Evolutionary conservation across 345 rosid genomes (phyloP).

Genomic region (Moricandia arvensis): DNA sequence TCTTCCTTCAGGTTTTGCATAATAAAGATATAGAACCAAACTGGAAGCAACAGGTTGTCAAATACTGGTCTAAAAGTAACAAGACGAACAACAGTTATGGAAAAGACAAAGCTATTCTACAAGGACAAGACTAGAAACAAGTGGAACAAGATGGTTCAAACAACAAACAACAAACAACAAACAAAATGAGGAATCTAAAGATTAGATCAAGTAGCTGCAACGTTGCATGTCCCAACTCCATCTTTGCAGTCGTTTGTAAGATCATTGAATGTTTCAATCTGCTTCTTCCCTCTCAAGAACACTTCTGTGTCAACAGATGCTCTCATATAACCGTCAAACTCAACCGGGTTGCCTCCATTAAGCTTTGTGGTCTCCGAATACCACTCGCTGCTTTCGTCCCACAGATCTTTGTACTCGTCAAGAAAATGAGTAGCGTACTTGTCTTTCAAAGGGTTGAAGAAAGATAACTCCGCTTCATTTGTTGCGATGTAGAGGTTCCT

Average conservation of each 20-base stretch:
- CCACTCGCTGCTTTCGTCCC: conserved; percentile 92
- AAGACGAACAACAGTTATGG: conserved; percentile 3
- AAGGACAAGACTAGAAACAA: conserved; percentile 26
- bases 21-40: conserved; percentile 6
- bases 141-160: conserved; percentile 23
- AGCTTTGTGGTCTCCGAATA: conserved; percentile 79
- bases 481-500: conserved; percentile 80
- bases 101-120: conserved; percentile 24
- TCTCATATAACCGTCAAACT: conserved; percentile 93
- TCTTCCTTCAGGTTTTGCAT: conserved; percentile 19
- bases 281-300: conserved; percentile 93
- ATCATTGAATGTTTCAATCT: conserved; percentile 85
- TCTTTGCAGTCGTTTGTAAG: conserved; percentile 92
- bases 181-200: conserved; percentile 1
- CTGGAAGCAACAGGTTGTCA: background rate
- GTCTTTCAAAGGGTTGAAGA: conserved; percentile 76
- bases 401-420: conserved; percentile 73
- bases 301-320: conserved; percentile 87
- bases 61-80: conserved; percentile 13
- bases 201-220: conserved; percentile 53
- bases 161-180: conserved; percentile 21
- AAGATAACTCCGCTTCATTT: conserved; percentile 65
- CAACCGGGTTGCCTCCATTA: conserved; percentile 73
- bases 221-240: conserved; percentile 73
- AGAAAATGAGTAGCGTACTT: conserved; percentile 84